A percentile compares a stretch with the other conserved stretches of the same genome.
phyloP scores from a whole-genome alignment of 805 yeast genomes.

The Ogataea nonfermentans region DNA sequence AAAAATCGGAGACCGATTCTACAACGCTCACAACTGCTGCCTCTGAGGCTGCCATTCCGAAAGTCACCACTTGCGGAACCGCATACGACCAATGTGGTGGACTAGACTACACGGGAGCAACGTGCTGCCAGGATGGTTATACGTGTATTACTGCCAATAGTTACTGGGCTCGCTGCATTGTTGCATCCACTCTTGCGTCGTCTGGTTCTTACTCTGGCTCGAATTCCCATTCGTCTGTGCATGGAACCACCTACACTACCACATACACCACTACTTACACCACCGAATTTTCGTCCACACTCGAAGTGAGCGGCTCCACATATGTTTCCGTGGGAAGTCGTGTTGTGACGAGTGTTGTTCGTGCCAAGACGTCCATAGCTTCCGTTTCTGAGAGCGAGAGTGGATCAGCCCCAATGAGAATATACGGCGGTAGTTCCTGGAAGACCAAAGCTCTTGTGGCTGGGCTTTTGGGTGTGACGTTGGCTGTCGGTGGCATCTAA shows the following conservation, averaged over 20 bases:
- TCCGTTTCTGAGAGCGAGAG: constrained; percentile 20
- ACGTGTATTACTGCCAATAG: constrained; percentile 26
- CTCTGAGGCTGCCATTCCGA: constrained; percentile 1
- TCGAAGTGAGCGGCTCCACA: constrained; percentile 15
- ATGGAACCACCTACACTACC: constrained; percentile 12
- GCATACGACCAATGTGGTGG: constrained; percentile 35
- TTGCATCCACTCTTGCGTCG: constrained; percentile 23
- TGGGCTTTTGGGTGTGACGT: constrained; percentile 22
- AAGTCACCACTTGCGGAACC: constrained; percentile 21
- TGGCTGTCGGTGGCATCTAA: constrained; percentile 22
- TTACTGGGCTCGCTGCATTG: constrained; percentile 33
- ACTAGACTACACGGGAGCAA: constrained; percentile 24
- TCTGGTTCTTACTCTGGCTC: constrained; percentile 3
- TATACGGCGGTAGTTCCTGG: constrained; percentile 19
- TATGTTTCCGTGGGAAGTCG: constrained; percentile 14
- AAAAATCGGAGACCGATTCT: background rate
- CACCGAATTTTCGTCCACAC: constrained; percentile 11
- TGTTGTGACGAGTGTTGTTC: constrained; percentile 17
- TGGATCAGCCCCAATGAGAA: constrained; percentile 11
- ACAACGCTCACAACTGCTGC: background rate
- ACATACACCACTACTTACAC: constrained; percentile 15
- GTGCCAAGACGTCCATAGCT: constrained; percentile 20
- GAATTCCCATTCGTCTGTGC: constrained; percentile 1
- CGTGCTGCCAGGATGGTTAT: constrained; percentile 28
- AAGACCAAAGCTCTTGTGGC: constrained; percentile 22